A percentile compares a stretch with the other conserved stretches of the same genome.
Conservation (phyloP, 495 filamentous ascomycete species). For the Usnea hakonensis region DNA sequence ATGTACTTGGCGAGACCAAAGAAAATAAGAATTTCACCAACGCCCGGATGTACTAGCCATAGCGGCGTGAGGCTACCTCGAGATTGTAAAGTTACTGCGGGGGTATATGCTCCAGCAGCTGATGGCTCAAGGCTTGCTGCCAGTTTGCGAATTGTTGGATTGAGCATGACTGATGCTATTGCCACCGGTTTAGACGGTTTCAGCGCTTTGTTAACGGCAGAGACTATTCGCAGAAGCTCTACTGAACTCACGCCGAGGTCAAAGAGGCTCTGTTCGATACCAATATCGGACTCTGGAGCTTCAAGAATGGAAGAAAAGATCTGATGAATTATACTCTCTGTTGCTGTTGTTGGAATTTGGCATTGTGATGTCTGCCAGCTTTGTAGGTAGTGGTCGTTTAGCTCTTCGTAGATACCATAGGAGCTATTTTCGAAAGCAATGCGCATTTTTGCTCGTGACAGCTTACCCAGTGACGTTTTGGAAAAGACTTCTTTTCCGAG, state of each 20-base stretch:
- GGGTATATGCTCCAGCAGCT: slow-evolving; percentile 32
- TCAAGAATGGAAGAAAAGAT: slow-evolving; percentile 23
- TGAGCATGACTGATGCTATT: slow-evolving; percentile 33
- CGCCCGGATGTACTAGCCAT: slow-evolving; percentile 50
- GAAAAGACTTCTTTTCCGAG: slow-evolving; percentile 14
- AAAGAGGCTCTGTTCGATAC: slow-evolving; percentile 31
- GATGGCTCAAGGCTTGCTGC: slow-evolving; percentile 21
- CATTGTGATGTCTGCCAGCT: slow-evolving; percentile 4
- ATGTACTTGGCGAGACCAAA: slow-evolving; percentile 40
- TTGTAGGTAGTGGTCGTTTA: slow-evolving; percentile 21
- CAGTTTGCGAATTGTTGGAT: slow-evolving; percentile 32
- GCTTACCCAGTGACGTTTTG: slow-evolving; percentile 41
- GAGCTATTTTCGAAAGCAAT: slow-evolving; percentile 28
- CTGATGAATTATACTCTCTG: slow-evolving; percentile 9
- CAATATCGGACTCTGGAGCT: slow-evolving; percentile 23
- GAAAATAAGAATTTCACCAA: slow-evolving; percentile 51
- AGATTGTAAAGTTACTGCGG: slow-evolving; percentile 36
- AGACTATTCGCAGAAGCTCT: slow-evolving; percentile 32
- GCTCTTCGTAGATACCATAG: slow-evolving; percentile 11
- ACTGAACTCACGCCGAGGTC: slow-evolving; percentile 39
- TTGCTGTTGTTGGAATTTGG: neutral
- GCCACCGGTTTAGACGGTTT: slow-evolving; percentile 22
- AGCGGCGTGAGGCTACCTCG: slow-evolving; percentile 40
- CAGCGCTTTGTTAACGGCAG: slow-evolving; percentile 13
- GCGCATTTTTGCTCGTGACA: slow-evolving; percentile 38